A percentile compares a stretch with the other conserved stretches of the same genome.
phyloP scores from a whole-genome alignment of 73 alveolate species.

The Blepharisma stoltei region DNA sequence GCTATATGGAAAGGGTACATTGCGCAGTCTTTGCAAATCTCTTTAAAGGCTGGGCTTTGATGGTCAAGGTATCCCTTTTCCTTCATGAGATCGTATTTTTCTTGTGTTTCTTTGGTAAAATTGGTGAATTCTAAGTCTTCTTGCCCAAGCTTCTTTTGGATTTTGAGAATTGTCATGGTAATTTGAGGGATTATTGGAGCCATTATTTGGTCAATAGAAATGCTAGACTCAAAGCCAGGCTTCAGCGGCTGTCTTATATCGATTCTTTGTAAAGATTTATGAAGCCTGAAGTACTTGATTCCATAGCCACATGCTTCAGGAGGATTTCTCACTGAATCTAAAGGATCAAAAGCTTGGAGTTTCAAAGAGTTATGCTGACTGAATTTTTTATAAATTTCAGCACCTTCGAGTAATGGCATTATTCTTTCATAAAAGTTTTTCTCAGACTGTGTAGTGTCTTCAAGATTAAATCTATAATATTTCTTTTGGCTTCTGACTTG shows the following conservation, averaged over 20 bases:
- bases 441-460: background rate
- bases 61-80: background rate
- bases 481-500: background rate
- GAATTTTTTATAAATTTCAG: constrained; percentile 14
- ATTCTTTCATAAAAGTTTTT: background rate
- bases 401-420: constrained; percentile 11
- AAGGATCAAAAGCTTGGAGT: constrained; percentile 1
- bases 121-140: constrained; percentile 10
- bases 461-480: constrained; percentile 9
- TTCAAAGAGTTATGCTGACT: background rate
- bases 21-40: background rate
- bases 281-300: background rate
- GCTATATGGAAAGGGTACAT: background rate
- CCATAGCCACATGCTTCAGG: constrained; percentile 25
- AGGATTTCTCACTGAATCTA: background rate
- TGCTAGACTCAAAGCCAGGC: constrained; percentile 29
- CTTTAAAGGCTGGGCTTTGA: background rate
- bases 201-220: background rate
- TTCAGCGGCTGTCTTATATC: constrained; percentile 18
- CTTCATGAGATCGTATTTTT: background rate
- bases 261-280: constrained; percentile 2
- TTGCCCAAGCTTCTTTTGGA: background rate
- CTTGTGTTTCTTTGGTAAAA: background rate
- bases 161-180: background rate
- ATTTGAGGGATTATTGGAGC: background rate